Evolutionary conservation across 441 rosid genomes (phyloP), one percentile per base, ranked within the genome.

Genomic region (Populus hybrid): DNA sequence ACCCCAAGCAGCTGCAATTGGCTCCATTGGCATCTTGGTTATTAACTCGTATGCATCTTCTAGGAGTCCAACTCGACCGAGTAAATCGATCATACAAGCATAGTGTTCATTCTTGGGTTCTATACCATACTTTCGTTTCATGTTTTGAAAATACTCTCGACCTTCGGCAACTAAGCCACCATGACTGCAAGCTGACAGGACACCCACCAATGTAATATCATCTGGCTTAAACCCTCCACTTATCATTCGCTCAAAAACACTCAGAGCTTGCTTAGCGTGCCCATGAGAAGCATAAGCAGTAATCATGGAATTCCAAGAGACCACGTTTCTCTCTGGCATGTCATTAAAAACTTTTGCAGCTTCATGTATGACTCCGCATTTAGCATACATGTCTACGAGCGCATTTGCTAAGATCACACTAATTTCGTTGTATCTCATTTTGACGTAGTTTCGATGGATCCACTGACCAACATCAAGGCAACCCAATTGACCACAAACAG

Each of bases 241-340:
- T 35, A 10, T 35, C 76, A 73, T 73, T 36, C 21, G 76, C 50
- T 73, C 68, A 6, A 73, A 73, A 73, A 33, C 50, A 20, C 1
- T 6, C 2, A 73, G 67, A 59, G 76, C 76, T 63, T 63, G 69
- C 68, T 61, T 7, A 35, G 68, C 68, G n/a, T n/a, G n/a, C n/a
- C n/a, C n/a, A n/a, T n/a, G n/a, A n/a, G n/a, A n/a, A n/a, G n/a
- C n/a, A n/a, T 33, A 73, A 6, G 76, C 76, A n/a, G 76, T 29
- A 21, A 73, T 63, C 68, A 73, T 73, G 76, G 76, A 73, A 35
- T 73, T 73, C 76, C 76, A 73, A 23, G 76, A 73, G n/a, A 73
- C 76, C 76, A 73, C 23, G 24, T 73, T 50, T 63, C 53, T 73
- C 68, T 36, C 33, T 33, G 21, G 68, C 76, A 63, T 61, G 9